Conservation (phyloP, 2,329 filamentous ascomycete genomes). For the Trichoderma sp. region DNA sequence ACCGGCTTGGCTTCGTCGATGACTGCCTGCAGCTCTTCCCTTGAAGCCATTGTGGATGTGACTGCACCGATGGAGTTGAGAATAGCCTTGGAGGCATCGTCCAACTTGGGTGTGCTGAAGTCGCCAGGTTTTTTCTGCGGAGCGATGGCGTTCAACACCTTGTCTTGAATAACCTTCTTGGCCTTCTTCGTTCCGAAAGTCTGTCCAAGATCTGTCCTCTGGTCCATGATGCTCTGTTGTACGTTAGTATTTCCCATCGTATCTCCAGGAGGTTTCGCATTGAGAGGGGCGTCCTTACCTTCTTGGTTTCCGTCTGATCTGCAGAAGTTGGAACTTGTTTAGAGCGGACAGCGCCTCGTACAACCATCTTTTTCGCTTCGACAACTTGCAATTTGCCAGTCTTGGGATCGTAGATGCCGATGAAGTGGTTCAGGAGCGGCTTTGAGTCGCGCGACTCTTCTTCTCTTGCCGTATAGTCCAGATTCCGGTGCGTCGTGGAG, state of each 20-base stretch:
- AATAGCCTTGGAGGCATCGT: conserved; percentile 56
- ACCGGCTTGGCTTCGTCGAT: conserved; percentile 69
- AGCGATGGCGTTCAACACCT: conserved; percentile 68
- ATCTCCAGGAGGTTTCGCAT: background rate
- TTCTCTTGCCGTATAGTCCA: conserved; percentile 60
- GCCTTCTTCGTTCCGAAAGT: conserved; percentile 85
- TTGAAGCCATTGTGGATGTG: conserved; percentile 64
- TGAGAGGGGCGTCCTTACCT: background rate
- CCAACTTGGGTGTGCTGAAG: conserved; percentile 46
- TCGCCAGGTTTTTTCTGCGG: conserved; percentile 37
- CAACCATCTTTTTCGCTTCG: conserved; percentile 62
- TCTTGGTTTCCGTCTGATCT: conserved; percentile 27
- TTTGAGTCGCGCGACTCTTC: conserved; percentile 32
- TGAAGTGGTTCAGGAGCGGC: conserved; percentile 56
- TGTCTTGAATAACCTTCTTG: conserved; percentile 69
- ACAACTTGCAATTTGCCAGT: conserved; percentile 59
- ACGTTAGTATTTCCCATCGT: conserved; percentile 24
- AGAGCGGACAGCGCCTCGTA: conserved; percentile 55
- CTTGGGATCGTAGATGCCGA: conserved; percentile 61
- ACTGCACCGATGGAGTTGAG: conserved; percentile 61
- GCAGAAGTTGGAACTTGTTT: conserved; percentile 51
- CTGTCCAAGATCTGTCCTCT: conserved; percentile 67
- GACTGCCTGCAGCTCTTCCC: conserved; percentile 61
- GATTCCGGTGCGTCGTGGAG: conserved; percentile 52
- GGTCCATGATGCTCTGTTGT: conserved; percentile 54